Evolutionary conservation across 441 rosid species (phyloP).

Genomic region (Populus hybrid): DNA sequence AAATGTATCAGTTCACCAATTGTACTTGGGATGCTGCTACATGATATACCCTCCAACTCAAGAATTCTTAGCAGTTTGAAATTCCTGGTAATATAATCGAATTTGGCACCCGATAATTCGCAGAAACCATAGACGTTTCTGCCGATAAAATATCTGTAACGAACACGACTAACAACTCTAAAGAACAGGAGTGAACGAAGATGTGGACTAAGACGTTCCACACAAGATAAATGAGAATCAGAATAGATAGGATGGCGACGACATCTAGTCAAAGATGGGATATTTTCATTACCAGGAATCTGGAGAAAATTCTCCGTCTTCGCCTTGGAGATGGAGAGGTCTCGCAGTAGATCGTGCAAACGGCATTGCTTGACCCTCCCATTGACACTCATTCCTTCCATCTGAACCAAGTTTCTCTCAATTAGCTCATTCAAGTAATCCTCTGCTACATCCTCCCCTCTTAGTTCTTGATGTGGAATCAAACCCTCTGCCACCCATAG

Average conservation of each 20-base stretch:
- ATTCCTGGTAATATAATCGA: conserved; percentile 16
- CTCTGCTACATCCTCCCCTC: conserved; percentile 11
- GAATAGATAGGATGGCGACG: conserved; percentile 29
- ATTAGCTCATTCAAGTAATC: conserved; percentile 18
- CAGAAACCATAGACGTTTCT: conserved; percentile 6
- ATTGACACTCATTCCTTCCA: not conserved
- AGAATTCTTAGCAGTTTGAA: conserved; percentile 27
- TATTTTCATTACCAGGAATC: conserved; percentile 8
- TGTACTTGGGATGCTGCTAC: conserved; percentile 14
- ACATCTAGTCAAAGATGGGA: conserved; percentile 1
- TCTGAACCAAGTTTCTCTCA: conserved; percentile 13
- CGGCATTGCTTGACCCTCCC: conserved; percentile 11
- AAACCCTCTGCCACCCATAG: conserved; percentile 19
- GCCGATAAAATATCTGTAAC: conserved; percentile 5
- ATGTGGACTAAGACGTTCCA: conserved; percentile 3
- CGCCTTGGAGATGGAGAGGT: conserved; percentile 13
- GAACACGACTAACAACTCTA: conserved; percentile 20
- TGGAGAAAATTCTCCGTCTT: conserved; percentile 25
- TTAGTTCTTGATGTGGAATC: conserved; percentile 9
- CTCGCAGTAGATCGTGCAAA: conserved; percentile 9
- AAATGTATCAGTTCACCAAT: conserved; percentile 25
- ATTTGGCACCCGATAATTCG: conserved; percentile 7
- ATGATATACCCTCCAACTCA: conserved; percentile 29
- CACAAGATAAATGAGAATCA: conserved; percentile 6
- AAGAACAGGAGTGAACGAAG: conserved; percentile 29